Evolutionary conservation across 2,329 filamentous ascomycete species (phyloP).

Genomic region (Pestalotiopsis sp.): DNA sequence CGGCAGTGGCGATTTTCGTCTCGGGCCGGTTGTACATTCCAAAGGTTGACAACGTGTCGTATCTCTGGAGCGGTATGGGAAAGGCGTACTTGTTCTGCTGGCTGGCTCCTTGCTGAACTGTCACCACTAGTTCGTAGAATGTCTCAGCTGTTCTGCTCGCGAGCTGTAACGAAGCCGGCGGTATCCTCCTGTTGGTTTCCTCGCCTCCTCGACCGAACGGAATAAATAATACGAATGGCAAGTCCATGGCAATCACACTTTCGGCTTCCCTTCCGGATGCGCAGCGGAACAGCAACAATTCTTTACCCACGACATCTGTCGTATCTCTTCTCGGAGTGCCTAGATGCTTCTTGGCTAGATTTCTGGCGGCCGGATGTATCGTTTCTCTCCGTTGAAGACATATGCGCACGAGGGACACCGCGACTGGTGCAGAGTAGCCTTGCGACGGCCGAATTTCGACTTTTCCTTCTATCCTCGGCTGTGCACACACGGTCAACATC

Average conservation of each 20-base stretch:
- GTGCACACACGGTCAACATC: constrained; percentile 17
- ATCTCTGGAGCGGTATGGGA: constrained; percentile 86
- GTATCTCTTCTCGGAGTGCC: constrained; percentile 89
- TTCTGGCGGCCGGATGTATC: constrained; percentile 95
- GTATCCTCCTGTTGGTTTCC: constrained; percentile 86
- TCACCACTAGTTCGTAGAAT: constrained; percentile 94
- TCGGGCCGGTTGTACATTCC: constrained; percentile 99
- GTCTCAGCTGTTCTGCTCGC: constrained; percentile 95
- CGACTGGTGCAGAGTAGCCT: constrained; percentile 86
- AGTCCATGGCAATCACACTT: constrained; percentile 90
- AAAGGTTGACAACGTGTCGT: constrained; percentile 96
- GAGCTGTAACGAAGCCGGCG: constrained; percentile 87
- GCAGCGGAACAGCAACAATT: constrained; percentile 89
- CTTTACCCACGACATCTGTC: constrained; percentile 91
- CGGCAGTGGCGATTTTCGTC: constrained; percentile 79
- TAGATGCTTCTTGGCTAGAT: constrained; percentile 87
- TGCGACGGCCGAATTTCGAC: constrained; percentile 90
- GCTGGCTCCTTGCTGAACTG: constrained; percentile 85
- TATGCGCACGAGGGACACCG: constrained; percentile 91
- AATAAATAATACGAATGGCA: constrained; percentile 97
- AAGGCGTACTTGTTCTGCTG: constrained; percentile 91
- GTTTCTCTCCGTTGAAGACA: constrained; percentile 91
- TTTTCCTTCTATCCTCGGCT: constrained; percentile 97
- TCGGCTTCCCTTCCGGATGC: constrained; percentile 82
- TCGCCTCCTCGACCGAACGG: constrained; percentile 90